phyloP scores from a whole-genome alignment of 352 stramenopile species.

The Thalassiosira pacifica region DNA sequence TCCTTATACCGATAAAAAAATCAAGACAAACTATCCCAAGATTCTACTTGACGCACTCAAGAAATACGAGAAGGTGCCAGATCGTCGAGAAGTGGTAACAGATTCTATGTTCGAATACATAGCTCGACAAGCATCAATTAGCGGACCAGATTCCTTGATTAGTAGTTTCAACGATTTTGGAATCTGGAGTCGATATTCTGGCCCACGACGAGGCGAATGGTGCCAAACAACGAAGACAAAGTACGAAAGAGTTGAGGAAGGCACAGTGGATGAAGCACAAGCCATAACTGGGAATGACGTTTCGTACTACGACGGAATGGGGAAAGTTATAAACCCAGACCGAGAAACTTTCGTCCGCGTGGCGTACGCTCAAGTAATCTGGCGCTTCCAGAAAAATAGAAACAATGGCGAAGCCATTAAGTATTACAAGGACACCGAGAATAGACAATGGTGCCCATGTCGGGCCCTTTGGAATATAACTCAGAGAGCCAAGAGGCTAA shows the following conservation, averaged over 20 bases:
- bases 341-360: background rate
- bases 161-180: slow-evolving; percentile 30
- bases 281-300: background rate
- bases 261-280: background rate
- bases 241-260: slow-evolving; percentile 11
- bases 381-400: slow-evolving; percentile 27
- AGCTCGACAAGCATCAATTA: background rate
- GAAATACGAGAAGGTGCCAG: slow-evolving; percentile 15
- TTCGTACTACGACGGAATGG: background rate
- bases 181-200: slow-evolving; percentile 4
- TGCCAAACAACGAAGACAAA: slow-evolving; percentile 30
- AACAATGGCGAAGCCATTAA: slow-evolving; percentile 7
- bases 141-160: no score
- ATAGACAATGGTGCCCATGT: slow-evolving; percentile 1
- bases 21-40: background rate
- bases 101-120: slow-evolving; percentile 39
- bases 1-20: background rate
- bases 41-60: slow-evolving; percentile 9
- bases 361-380: background rate
- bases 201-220: slow-evolving; percentile 28
- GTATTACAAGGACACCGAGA: background rate
- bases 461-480: background rate
- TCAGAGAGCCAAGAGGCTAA: background rate
- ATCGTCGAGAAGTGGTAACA: slow-evolving; percentile 21
- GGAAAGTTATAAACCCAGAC: background rate